phyloP scores from a whole-genome alignment of 805 yeast genomes.

The Millerozyma miso region DNA sequence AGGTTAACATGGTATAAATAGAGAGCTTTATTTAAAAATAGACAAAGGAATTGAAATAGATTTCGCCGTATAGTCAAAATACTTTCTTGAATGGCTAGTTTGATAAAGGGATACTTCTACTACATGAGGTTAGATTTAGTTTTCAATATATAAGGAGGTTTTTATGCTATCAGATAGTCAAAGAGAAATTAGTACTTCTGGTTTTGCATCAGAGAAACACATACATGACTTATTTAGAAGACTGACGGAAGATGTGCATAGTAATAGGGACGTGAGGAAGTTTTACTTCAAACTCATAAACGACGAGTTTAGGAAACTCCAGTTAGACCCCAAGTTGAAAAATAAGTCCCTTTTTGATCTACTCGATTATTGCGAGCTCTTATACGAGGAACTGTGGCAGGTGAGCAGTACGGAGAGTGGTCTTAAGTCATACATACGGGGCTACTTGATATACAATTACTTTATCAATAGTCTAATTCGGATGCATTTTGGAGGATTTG shows the following conservation, averaged over 20 bases:
- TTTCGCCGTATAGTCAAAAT: neutral
- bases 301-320: constrained; percentile 34
- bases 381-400: constrained; percentile 29
- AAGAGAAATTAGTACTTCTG: neutral
- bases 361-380: constrained; percentile 35
- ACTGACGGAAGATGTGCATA: neutral
- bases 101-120: neutral
- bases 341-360: constrained; percentile 37
- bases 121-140: neutral
- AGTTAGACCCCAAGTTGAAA: constrained; percentile 25
- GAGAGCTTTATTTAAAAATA: neutral
- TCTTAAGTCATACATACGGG: constrained; percentile 26
- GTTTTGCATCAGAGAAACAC: neutral
- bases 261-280: constrained; percentile 11
- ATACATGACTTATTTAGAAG: neutral
- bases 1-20: no score
- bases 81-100: neutral
- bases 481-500: constrained; percentile 41
- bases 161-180: neutral
- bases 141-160: neutral
- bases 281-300: constrained; percentile 24
- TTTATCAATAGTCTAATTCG: constrained; percentile 40
- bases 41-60: neutral
- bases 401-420: constrained; percentile 13
- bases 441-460: constrained; percentile 39